These are phyloP conservation scores for Coelastrella sp. DNA, from an alignment of 139 green algal genomes.

Conservation along the genomic window DNA sequence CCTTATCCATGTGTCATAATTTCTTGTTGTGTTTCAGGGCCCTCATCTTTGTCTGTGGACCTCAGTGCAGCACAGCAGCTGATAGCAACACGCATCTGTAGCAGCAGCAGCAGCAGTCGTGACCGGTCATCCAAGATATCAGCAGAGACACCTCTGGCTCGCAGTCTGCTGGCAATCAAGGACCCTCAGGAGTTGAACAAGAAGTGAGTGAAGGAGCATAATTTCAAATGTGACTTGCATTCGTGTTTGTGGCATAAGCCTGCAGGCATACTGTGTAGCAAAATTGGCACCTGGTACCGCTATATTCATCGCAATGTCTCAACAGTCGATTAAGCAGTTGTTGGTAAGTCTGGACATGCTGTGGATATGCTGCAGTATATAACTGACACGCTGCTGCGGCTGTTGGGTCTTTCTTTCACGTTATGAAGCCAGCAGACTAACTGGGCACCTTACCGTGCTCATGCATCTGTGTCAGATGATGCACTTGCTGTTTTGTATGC, in stretches of 20 bases:
- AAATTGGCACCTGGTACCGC: background rate
- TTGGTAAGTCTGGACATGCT: too few relatives aligned
- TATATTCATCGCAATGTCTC: too few relatives aligned
- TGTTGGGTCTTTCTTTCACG: too few relatives aligned
- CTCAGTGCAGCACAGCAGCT: slow-evolving; percentile 19
- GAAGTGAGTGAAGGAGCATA: slow-evolving; percentile 10
- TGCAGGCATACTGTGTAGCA: background rate
- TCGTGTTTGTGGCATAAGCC: background rate
- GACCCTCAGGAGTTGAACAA: slow-evolving; percentile 44
- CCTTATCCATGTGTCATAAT: background rate
- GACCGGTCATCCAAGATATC: slow-evolving; percentile 10
- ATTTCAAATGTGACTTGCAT: background rate
- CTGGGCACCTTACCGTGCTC: too few relatives aligned
- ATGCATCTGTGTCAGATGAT: too few relatives aligned
- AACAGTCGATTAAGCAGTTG: too few relatives aligned
- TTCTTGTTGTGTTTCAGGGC: background rate
- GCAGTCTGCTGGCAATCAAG: slow-evolving; percentile 32
- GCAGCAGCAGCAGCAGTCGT: slow-evolving; percentile 1
- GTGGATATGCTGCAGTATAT: too few relatives aligned
- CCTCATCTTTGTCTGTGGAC: slow-evolving; percentile 16
- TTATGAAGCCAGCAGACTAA: too few relatives aligned
- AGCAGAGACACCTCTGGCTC: slow-evolving; percentile 38
- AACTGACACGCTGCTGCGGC: too few relatives aligned
- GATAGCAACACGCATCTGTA: slow-evolving; percentile 39
- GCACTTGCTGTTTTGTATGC: background rate